These are phyloP conservation scores for Botrytis sinoallii DNA, from an alignment of 2,329 filamentous ascomycete genomes.

Conservation along the genomic window DNA sequence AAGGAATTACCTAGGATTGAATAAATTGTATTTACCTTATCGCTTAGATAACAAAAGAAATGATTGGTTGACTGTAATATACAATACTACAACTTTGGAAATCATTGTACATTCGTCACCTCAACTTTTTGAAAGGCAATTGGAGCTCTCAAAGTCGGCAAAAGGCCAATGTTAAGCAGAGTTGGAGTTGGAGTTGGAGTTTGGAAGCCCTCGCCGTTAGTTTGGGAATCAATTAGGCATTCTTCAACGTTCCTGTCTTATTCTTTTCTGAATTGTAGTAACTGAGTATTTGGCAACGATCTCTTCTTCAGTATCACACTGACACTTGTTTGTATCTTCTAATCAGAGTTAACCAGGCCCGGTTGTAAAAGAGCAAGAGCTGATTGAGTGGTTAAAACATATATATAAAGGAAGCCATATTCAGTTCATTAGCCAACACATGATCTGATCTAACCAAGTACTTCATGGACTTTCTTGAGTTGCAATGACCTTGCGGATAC, in stretches of 20 bases:
- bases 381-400: neutral
- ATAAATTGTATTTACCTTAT: neutral
- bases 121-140: neutral
- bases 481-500: neutral
- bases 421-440: neutral
- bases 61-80: too few species aligned
- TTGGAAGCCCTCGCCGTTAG: neutral
- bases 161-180: neutral
- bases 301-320: neutral
- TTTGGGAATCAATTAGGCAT: neutral
- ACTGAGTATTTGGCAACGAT: too few species aligned
- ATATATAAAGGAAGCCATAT: neutral
- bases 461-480: neutral
- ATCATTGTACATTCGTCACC: neutral
- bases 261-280: neutral
- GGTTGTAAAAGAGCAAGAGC: neutral
- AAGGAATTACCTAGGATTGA: too few species aligned
- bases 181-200: too few species aligned
- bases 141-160: neutral
- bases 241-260: neutral
- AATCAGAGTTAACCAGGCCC: neutral
- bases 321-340: neutral
- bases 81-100: neutral
- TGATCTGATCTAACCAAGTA: neutral
- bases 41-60: neutral